These are phyloP conservation scores for Elaphomyces granulatus DNA, from an alignment of 495 filamentous ascomycete species.

Conservation along the genomic window DNA sequence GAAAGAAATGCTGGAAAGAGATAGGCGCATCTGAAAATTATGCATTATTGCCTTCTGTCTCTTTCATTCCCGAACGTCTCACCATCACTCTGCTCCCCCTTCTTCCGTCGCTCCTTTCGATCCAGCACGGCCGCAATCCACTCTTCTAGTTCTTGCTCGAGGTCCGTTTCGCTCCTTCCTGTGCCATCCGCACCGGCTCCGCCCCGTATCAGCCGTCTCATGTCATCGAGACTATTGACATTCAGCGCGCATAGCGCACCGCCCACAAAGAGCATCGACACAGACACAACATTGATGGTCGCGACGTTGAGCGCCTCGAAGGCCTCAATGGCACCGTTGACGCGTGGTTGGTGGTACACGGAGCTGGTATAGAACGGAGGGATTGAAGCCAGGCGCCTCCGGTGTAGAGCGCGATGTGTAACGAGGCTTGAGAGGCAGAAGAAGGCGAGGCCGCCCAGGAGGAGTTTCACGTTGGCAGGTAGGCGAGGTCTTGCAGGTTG, in stretches of 20 bases:
- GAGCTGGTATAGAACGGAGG: slow-evolving; percentile 56
- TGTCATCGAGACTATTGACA: slow-evolving; percentile 45
- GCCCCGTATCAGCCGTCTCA: slow-evolving; percentile 31
- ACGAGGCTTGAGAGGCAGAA: slow-evolving; percentile 49
- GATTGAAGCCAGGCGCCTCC: slow-evolving; percentile 35
- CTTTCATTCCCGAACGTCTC: too few species aligned
- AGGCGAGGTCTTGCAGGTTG: slow-evolving; percentile 3
- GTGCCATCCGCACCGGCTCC: slow-evolving; percentile 15
- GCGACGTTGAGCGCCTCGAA: slow-evolving; percentile 70
- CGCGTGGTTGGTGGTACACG: slow-evolving; percentile 25
- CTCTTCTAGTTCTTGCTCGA: slow-evolving; percentile 54
- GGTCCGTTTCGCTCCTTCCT: slow-evolving; percentile 35
- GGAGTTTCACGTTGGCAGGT: slow-evolving; percentile 34
- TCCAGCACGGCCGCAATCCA: slow-evolving; percentile 52
- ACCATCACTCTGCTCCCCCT: too few species aligned
- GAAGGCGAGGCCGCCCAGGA: slow-evolving; percentile 60
- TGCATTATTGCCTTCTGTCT: slow-evolving; percentile 14
- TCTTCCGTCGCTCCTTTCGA: slow-evolving; percentile 33
- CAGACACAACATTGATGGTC: slow-evolving; percentile 60
- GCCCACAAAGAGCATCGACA: slow-evolving; percentile 53
- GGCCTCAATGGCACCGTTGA: slow-evolving; percentile 48
- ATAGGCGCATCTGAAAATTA: slow-evolving; percentile 1
- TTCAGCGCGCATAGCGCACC: slow-evolving; percentile 56
- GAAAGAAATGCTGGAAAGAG: too few species aligned
- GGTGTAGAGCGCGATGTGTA: slow-evolving; percentile 51